Evolutionary conservation across 495 filamentous ascomycete species (phyloP).

Genomic region (Cetradonia linearis): DNA sequence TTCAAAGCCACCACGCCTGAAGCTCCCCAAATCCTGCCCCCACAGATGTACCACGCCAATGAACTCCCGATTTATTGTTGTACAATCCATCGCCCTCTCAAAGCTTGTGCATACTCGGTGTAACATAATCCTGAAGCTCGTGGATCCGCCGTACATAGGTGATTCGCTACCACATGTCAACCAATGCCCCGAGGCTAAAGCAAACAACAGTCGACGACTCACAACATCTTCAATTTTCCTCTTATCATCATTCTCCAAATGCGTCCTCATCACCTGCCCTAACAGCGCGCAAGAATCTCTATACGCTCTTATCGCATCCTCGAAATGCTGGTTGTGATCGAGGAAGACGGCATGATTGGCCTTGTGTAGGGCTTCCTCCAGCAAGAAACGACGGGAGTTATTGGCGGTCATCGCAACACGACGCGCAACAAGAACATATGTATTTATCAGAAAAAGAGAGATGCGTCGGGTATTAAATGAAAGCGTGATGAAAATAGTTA

Average conservation of each 20-base stretch:
- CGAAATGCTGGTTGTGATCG: slow-evolving; percentile 3
- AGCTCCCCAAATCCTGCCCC: too few species aligned
- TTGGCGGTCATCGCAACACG: not conserved
- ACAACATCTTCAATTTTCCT: slow-evolving; percentile 12
- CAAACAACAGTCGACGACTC: not conserved
- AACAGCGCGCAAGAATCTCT: slow-evolving; percentile 8
- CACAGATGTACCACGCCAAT: not conserved
- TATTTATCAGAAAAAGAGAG: not conserved
- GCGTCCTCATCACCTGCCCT: slow-evolving; percentile 13
- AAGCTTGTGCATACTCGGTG: slow-evolving; percentile 4
- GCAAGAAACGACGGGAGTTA: not conserved
- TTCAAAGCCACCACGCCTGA: too few species aligned
- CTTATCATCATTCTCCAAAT: not conserved
- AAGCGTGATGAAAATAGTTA: not conserved
- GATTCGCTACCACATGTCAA: not conserved
- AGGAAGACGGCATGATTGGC: slow-evolving; percentile 13
- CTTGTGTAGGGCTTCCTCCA: slow-evolving; percentile 11
- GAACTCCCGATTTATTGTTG: not conserved
- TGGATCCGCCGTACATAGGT: slow-evolving; percentile 14
- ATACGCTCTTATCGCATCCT: slow-evolving; percentile 10
- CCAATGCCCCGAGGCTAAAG: not conserved
- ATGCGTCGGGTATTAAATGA: too few species aligned
- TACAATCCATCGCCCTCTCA: not conserved
- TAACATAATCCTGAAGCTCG: slow-evolving; percentile 9
- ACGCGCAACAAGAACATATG: not conserved